Conservation (phyloP, 2,329 filamentous ascomycete species). For the Aspergillus niger region DNA sequence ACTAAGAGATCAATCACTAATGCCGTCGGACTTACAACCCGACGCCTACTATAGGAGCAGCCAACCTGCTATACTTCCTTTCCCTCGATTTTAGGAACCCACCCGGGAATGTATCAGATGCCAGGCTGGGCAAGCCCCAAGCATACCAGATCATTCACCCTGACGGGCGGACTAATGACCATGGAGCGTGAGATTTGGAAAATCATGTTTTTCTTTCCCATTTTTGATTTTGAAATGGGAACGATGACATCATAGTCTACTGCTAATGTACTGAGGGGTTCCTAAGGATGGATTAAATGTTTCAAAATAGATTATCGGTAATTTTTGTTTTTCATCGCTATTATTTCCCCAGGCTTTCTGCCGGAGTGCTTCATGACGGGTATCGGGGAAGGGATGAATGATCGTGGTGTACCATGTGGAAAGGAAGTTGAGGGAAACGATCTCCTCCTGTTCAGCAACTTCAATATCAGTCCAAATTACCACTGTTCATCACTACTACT, state of each 20-base stretch:
- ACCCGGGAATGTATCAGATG: slow-evolving; percentile 25
- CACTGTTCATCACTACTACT: background rate
- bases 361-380: slow-evolving; percentile 1
- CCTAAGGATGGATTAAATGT: background rate
- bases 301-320: background rate
- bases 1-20: background rate
- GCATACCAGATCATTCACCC: slow-evolving; percentile 20
- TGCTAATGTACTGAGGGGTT: background rate
- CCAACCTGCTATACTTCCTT: background rate
- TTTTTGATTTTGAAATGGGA: background rate
- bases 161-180: slow-evolving; percentile 19
- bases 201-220: background rate
- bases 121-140: slow-evolving; percentile 17
- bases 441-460: slow-evolving; percentile 10
- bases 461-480: background rate
- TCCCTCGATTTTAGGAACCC: slow-evolving; percentile 5
- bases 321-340: too few species aligned
- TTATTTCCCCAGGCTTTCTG: too few species aligned
- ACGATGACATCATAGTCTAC: slow-evolving; percentile 18
- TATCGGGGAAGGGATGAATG: slow-evolving; percentile 20
- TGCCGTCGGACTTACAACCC: background rate
- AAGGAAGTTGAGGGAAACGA: slow-evolving; percentile 11
- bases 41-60: background rate
- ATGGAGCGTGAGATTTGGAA: slow-evolving; percentile 17
- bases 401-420: slow-evolving; percentile 24